Evolutionary conservation across 257 asterid genomes (phyloP).

Genomic region (Nicotiana paniculata): DNA sequence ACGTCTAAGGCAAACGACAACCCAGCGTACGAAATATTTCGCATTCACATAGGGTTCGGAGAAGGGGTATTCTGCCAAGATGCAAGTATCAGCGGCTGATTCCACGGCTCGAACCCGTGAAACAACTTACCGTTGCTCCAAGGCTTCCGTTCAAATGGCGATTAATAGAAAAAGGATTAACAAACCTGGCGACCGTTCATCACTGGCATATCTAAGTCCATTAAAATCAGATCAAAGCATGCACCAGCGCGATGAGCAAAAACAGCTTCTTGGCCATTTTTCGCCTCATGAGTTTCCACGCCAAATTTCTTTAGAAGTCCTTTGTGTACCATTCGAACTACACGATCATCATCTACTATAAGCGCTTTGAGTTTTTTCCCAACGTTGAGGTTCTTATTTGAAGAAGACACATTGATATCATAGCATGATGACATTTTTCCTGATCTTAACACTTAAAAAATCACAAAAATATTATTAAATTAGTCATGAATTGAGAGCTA

Average conservation of each 20-base stretch:
- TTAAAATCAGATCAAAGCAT: constrained; percentile 35
- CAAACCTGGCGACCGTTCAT: constrained; percentile 38
- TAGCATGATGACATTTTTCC: background rate
- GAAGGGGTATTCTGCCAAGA: too few species aligned
- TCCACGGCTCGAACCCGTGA: too few species aligned
- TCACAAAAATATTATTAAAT: background rate
- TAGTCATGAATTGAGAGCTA: background rate
- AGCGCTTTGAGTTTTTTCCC: constrained; percentile 24
- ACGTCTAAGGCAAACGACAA: too few species aligned
- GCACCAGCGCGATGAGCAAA: constrained; percentile 30
- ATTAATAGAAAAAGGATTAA: background rate
- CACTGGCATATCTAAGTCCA: constrained; percentile 55
- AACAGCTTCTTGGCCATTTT: constrained; percentile 43
- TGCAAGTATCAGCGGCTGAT: too few species aligned
- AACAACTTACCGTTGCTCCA: too few species aligned
- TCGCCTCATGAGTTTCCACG: constrained; percentile 21
- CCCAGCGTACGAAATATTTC: too few species aligned
- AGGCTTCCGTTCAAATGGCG: too few species aligned
- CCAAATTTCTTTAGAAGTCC: constrained; percentile 17
- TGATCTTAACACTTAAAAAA: background rate
- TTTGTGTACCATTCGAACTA: constrained; percentile 23
- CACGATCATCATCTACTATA: constrained; percentile 43
- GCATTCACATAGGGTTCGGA: too few species aligned
- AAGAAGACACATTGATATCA: background rate
- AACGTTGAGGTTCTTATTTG: background rate